A percentile compares a stretch with the other conserved stretches of the same genome.
phyloP scores from a whole-genome alignment of 106 monocot genomes.

The Dactylorhiza incarnata region DNA sequence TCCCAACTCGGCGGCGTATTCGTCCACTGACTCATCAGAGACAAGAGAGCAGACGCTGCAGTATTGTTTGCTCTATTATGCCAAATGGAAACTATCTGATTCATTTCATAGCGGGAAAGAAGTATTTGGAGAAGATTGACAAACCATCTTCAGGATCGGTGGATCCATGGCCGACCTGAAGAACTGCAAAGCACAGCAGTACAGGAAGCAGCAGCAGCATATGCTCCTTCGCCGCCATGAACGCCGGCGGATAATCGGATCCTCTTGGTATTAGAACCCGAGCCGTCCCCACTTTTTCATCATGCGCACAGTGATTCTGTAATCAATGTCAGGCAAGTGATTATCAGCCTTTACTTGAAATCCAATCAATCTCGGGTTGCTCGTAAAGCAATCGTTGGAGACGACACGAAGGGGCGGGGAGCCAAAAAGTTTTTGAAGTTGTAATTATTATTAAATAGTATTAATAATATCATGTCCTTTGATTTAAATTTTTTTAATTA shows the following conservation, averaged over 20 bases:
- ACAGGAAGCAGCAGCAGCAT: not conserved
- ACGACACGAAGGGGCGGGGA: not conserved
- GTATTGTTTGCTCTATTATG: not conserved
- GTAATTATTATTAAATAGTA: not conserved
- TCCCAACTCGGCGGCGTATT: constrained; percentile 4
- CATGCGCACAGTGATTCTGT: not conserved
- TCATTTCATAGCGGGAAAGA: not conserved
- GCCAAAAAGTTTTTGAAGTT: not conserved
- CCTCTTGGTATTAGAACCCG: not conserved
- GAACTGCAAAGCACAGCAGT: not conserved
- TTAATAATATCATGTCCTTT: not conserved
- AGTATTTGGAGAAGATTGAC: not conserved
- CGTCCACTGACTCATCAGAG: constrained; percentile 10
- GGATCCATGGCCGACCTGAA: constrained; percentile 4
- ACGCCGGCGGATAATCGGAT: not conserved
- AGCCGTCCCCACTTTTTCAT: not conserved
- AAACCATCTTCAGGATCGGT: constrained; percentile 7
- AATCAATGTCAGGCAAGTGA: not conserved
- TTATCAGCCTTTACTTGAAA: constrained; percentile 1
- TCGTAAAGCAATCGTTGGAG: not conserved
- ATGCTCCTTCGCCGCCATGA: not conserved
- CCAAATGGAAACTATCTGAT: not conserved
- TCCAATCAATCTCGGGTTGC: not conserved
- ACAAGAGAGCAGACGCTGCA: constrained; percentile 11
- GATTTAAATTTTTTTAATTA: no score